These are phyloP conservation scores for Hypoxylon intermedium DNA, from an alignment of 495 filamentous ascomycete genomes.

Conservation along the genomic window DNA sequence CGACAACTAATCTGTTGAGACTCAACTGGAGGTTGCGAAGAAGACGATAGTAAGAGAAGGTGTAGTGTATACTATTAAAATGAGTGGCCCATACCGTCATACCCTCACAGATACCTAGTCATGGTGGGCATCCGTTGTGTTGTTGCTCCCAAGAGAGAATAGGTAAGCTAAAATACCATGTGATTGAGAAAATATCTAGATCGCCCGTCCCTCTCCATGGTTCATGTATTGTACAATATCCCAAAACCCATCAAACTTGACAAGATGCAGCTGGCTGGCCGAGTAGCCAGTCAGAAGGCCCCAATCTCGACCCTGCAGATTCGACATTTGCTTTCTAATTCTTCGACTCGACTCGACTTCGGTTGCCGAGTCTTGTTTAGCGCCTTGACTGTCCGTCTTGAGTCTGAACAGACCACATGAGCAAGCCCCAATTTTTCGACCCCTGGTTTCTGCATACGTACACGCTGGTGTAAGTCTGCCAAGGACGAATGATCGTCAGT, in stretches of 20 bases:
- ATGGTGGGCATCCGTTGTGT: conserved; percentile 2
- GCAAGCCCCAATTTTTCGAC: conserved; percentile 37
- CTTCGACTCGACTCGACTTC: conserved; percentile 25
- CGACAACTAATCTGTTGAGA: neutral
- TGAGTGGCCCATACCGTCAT: no score
- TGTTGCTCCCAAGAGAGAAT: neutral
- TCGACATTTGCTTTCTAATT: conserved; percentile 28
- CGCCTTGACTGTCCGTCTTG: conserved; percentile 36
- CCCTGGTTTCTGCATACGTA: conserved; percentile 33
- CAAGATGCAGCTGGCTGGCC: conserved; percentile 28
- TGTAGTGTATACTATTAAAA: no score
- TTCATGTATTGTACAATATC: neutral
- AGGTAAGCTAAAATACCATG: conserved; percentile 19
- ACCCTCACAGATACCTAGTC: conserved; percentile 2
- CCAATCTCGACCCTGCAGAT: conserved; percentile 32
- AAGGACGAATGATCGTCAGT: conserved; percentile 30
- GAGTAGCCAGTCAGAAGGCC: conserved; percentile 14
- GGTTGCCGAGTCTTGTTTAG: conserved; percentile 42
- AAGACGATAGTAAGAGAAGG: no score
- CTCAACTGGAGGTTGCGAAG: neutral
- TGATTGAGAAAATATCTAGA: conserved; percentile 28
- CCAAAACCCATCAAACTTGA: conserved; percentile 14
- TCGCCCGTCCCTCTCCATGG: conserved; percentile 20
- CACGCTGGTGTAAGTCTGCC: conserved; percentile 35
- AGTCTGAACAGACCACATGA: conserved; percentile 41